phyloP scores from a whole-genome alignment of 306 rosid species.

The Rosa rugosa region DNA sequence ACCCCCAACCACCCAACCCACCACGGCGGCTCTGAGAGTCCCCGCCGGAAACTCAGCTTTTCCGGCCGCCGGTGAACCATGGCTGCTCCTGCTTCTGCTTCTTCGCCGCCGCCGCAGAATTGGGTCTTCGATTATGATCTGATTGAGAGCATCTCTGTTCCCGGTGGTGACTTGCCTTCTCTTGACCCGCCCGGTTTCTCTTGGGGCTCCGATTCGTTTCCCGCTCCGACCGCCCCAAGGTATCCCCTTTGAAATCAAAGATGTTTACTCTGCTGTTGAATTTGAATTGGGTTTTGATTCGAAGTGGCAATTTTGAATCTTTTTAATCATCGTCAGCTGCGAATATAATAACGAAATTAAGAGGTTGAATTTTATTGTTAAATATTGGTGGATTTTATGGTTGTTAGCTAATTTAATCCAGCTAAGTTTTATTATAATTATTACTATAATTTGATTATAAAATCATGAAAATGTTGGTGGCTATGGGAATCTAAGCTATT shows the following conservation, averaged over 20 bases:
- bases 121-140: slow-evolving; percentile 61
- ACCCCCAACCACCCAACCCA: not conserved
- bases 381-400: not conserved
- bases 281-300: slow-evolving; percentile 14
- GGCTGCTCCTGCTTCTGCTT: slow-evolving; percentile 9
- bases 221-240: slow-evolving; percentile 37
- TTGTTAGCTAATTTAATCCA: not conserved
- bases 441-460: not conserved
- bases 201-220: slow-evolving; percentile 49
- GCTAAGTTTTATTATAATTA: not conserved
- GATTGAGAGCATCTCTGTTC: slow-evolving; percentile 50
- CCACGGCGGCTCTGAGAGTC: slow-evolving; percentile 9
- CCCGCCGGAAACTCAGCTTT: slow-evolving; percentile 26
- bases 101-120: slow-evolving; percentile 44
- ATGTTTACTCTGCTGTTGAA: not conserved
- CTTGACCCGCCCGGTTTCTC: slow-evolving; percentile 46
- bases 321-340: not conserved
- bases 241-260: not conserved
- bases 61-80: slow-evolving; percentile 26
- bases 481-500: not conserved
- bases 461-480: not conserved
- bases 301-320: not conserved
- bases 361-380: not conserved
- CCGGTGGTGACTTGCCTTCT: slow-evolving; percentile 40
- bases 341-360: not conserved